A percentile compares a stretch with the other conserved stretches of the same genome.
Evolutionary conservation across 2,329 filamentous ascomycete species (phyloP).

Genomic region (Thelonectria discophora): DNA sequence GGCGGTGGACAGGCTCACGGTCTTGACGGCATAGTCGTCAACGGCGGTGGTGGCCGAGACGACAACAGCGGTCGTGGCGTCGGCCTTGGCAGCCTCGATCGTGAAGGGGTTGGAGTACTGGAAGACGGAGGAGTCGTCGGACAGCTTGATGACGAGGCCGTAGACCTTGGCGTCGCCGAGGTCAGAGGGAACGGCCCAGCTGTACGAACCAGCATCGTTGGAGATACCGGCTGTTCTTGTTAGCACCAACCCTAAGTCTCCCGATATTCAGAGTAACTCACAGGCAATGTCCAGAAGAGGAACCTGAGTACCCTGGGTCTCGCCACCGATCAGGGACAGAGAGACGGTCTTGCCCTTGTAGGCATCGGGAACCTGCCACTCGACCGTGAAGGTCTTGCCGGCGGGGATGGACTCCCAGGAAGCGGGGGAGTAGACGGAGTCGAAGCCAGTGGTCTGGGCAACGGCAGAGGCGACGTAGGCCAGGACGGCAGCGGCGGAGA

Average conservation of each 20-base stretch:
- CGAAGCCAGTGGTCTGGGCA: conserved; percentile 66
- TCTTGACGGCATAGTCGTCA: conserved; percentile 45
- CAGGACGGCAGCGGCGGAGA: conserved; percentile 58
- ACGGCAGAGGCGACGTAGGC: conserved; percentile 60
- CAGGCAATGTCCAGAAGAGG: conserved; percentile 56
- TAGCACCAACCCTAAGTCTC: not conserved
- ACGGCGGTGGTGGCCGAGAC: not conserved
- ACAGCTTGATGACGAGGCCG: conserved; percentile 64
- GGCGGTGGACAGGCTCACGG: conserved; percentile 40
- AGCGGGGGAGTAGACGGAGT: conserved; percentile 60
- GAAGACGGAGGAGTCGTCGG: conserved; percentile 58
- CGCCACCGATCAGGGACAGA: conserved; percentile 65
- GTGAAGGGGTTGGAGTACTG: conserved; percentile 72
- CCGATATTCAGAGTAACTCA: conserved; percentile 51
- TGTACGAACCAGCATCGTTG: conserved; percentile 55
- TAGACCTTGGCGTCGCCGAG: conserved; percentile 60
- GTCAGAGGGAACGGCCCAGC: conserved; percentile 59
- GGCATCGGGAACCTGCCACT: conserved; percentile 56
- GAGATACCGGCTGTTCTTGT: conserved; percentile 55
- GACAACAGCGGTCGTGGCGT: conserved; percentile 29
- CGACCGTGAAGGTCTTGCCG: conserved; percentile 60
- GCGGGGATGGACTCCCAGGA: conserved; percentile 55
- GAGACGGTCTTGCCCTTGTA: conserved; percentile 56
- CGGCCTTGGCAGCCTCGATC: conserved; percentile 50
- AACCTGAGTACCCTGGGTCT: conserved; percentile 53